These are phyloP conservation scores for Acanthamoeba sp. DNA, from an alignment of 208 protist species.

Conservation along the genomic window DNA sequence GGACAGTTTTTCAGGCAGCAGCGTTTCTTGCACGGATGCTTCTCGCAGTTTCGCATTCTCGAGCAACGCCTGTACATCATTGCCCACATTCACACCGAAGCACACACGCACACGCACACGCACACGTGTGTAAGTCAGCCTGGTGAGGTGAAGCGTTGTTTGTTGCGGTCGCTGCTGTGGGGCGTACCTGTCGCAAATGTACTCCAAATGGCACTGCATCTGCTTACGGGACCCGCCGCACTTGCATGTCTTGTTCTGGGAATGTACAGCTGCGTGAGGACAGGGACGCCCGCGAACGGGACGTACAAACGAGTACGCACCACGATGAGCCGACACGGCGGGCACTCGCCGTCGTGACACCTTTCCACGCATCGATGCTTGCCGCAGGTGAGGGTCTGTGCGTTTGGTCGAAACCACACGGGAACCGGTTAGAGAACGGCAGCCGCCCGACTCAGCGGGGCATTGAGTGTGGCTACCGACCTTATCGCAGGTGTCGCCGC, in stretches of 20 bases:
- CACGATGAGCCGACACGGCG: conserved; percentile 26
- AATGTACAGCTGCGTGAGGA: not conserved
- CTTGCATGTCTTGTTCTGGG: conserved; percentile 52
- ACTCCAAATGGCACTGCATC: conserved; percentile 54
- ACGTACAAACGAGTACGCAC: not conserved
- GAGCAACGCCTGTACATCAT: not conserved
- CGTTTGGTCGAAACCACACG: too few species aligned
- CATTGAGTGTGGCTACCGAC: too few species aligned
- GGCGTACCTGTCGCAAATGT: conserved; percentile 24
- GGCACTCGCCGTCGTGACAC: conserved; percentile 38
- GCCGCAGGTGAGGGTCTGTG: not conserved
- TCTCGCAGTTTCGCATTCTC: conserved; percentile 51
- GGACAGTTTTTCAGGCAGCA: conserved; percentile 42
- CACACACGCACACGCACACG: too few species aligned
- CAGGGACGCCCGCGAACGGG: not conserved
- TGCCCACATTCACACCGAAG: too few species aligned
- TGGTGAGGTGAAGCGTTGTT: too few species aligned
- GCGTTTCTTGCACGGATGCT: conserved; percentile 39
- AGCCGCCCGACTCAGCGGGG: too few species aligned
- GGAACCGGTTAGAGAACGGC: too few species aligned
- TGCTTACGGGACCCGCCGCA: conserved; percentile 13
- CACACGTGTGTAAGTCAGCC: too few species aligned
- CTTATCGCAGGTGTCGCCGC: conserved; percentile 49
- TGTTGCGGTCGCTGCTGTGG: too few species aligned
- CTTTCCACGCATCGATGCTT: conserved; percentile 8